Evolutionary conservation across 306 rosid genomes (phyloP).

Genomic region (Cucurbita pepo): DNA sequence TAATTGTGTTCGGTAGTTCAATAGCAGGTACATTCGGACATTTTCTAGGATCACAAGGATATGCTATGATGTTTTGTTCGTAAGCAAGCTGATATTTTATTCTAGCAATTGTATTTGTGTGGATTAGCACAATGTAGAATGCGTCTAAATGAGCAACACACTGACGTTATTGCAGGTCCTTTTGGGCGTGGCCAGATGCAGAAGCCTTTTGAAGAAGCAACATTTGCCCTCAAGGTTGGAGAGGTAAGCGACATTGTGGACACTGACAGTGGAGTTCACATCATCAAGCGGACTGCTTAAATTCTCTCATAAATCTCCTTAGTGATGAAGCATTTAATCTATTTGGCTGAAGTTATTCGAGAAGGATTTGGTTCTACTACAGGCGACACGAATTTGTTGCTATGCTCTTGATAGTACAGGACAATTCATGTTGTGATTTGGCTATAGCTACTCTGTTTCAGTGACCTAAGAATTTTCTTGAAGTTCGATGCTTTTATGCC

Average conservation of each 20-base stretch:
- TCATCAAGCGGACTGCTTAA: constrained; percentile 70
- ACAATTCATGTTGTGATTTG: background rate
- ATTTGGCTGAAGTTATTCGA: background rate
- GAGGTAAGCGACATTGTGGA: constrained; percentile 83
- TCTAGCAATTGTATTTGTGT: background rate
- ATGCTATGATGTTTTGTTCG: background rate
- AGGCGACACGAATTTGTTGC: background rate
- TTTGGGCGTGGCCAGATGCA: constrained; percentile 98
- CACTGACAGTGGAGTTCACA: constrained; percentile 92
- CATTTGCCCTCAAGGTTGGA: constrained; percentile 65
- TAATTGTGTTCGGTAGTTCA: background rate
- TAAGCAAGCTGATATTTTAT: background rate
- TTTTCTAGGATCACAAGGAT: background rate
- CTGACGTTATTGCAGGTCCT: constrained; percentile 38
- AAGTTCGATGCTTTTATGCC: background rate
- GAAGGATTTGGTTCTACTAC: background rate
- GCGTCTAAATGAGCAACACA: background rate
- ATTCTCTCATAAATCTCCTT: background rate
- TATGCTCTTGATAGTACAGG: background rate
- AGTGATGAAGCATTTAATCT: background rate
- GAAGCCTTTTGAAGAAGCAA: constrained; percentile 87
- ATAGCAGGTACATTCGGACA: background rate
- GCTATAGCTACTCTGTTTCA: background rate
- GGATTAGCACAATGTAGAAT: background rate
- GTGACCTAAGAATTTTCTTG: background rate